phyloP scores from a whole-genome alignment of 208 protist species.

The Blastocrithidia nonstop region DNA sequence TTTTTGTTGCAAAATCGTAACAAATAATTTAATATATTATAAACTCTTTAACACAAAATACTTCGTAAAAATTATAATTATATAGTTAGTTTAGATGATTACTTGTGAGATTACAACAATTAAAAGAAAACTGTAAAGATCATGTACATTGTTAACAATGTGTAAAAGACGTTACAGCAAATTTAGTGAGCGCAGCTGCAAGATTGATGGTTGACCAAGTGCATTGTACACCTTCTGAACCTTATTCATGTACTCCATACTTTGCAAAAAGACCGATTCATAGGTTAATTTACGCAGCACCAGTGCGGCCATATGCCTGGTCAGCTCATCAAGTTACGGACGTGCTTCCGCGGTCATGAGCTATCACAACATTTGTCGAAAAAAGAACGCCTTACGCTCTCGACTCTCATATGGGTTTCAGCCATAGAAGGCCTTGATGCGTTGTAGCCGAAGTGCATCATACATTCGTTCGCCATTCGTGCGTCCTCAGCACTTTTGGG shows the following conservation, averaged over 20 bases:
- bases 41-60: too few relatives aligned
- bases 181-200: conserved; percentile 38
- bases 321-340: conserved; percentile 33
- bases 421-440: conserved; percentile 59
- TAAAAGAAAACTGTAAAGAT: conserved; percentile 4
- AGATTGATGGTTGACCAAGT: conserved; percentile 43
- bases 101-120: conserved; percentile 9
- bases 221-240: conserved; percentile 56
- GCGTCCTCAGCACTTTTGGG: conserved; percentile 82
- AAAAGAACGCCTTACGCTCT: conserved; percentile 75
- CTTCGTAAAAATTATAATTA: too few relatives aligned
- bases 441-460: conserved; percentile 56
- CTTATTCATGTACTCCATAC: conserved; percentile 78
- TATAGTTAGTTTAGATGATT: background rate
- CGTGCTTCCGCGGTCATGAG: conserved; percentile 41
- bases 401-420: conserved; percentile 64
- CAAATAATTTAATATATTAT: too few relatives aligned
- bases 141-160: conserved; percentile 5
- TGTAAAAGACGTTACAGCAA: conserved; percentile 15
- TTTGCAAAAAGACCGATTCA: conserved; percentile 75
- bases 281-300: conserved; percentile 56
- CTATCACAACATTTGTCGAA: conserved; percentile 70
- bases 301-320: conserved; percentile 37
- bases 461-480: conserved; percentile 77
- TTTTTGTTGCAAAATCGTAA: too few relatives aligned